These are phyloP conservation scores for Globisporangium ultimum DNA, from an alignment of 352 stramenopile species.

Conservation along the genomic window DNA sequence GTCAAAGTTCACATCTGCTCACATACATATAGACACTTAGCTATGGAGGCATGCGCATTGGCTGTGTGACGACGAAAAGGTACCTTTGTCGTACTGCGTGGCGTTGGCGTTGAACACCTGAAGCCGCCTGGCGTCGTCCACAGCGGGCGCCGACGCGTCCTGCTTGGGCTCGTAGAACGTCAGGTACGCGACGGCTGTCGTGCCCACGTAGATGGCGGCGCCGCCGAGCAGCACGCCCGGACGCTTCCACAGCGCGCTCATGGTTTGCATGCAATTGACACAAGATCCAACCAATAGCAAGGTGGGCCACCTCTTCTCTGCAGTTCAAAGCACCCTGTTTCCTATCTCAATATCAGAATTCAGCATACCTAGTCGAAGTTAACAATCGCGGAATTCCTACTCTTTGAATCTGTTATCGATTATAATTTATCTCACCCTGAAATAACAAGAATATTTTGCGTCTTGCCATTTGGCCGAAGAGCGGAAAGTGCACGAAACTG, in stretches of 20 bases:
- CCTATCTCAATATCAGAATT: neutral
- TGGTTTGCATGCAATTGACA: conserved; percentile 12
- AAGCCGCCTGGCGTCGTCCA: conserved; percentile 52
- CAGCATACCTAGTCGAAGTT: too few relatives aligned
- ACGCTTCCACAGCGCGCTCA: conserved; percentile 32
- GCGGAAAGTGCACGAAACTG: too few relatives aligned
- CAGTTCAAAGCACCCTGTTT: neutral
- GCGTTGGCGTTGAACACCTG: conserved; percentile 74
- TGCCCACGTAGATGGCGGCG: conserved; percentile 51
- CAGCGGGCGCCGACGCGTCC: conserved; percentile 13
- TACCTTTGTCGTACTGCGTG: conserved; percentile 65
- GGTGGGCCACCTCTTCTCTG: neutral
- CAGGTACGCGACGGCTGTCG: conserved; percentile 58
- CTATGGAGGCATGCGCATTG: neutral
- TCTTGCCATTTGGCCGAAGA: too few relatives aligned
- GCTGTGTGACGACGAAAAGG: neutral
- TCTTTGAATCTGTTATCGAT: too few relatives aligned
- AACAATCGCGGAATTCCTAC: too few relatives aligned
- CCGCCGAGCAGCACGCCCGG: conserved; percentile 54
- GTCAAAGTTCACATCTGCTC: conserved; percentile 65
- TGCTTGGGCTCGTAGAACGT: conserved; percentile 68
- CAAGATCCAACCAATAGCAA: too few relatives aligned
- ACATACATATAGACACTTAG: neutral
- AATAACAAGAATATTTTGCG: too few relatives aligned
- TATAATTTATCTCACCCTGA: too few relatives aligned